phyloP scores from a whole-genome alignment of 140 eudicot species.

The Senecio squalidus region DNA sequence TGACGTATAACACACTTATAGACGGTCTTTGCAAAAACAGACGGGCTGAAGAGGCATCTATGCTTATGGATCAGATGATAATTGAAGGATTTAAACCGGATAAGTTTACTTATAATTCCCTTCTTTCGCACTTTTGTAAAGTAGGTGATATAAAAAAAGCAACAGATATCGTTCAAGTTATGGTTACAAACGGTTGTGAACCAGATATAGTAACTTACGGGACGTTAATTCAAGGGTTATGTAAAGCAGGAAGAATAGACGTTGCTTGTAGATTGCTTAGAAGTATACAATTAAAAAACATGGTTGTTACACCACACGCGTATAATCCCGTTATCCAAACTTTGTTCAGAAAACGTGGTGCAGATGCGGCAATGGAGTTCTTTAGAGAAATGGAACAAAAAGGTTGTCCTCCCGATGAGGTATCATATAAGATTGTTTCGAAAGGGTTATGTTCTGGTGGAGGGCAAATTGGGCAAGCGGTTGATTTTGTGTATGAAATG shows the following conservation, averaged over 20 bases:
- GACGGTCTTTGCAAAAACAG: conserved; percentile 69
- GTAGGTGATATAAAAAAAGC: conserved; percentile 79
- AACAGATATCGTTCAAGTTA: conserved; percentile 73
- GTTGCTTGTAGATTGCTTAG: conserved; percentile 72
- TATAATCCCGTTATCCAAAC: conserved; percentile 85
- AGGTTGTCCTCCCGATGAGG: conserved; percentile 65
- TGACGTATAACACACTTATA: conserved; percentile 72
- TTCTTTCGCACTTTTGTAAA: conserved; percentile 75
- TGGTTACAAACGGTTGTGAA: conserved; percentile 89
- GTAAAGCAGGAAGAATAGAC: conserved; percentile 73
- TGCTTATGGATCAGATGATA: conserved; percentile 89
- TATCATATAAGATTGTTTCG: conserved; percentile 59
- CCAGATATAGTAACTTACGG: conserved; percentile 87
- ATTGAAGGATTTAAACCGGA: conserved; percentile 89
- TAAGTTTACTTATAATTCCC: conserved; percentile 76
- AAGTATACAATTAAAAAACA: conserved; percentile 73
- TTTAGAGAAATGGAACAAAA: conserved; percentile 85
- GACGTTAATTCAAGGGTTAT: conserved; percentile 76
- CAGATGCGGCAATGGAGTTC: conserved; percentile 67
- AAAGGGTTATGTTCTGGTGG: conserved; percentile 90
- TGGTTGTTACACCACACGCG: conserved; percentile 68
- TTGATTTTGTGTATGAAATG: conserved; percentile 82
- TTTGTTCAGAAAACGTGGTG: conserved; percentile 51
- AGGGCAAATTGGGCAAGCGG: conserved; percentile 86
- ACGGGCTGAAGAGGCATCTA: conserved; percentile 64